These are phyloP conservation scores for Fallopia convolvulus DNA, from an alignment of 148 eudicot species.

Conservation along the genomic window DNA sequence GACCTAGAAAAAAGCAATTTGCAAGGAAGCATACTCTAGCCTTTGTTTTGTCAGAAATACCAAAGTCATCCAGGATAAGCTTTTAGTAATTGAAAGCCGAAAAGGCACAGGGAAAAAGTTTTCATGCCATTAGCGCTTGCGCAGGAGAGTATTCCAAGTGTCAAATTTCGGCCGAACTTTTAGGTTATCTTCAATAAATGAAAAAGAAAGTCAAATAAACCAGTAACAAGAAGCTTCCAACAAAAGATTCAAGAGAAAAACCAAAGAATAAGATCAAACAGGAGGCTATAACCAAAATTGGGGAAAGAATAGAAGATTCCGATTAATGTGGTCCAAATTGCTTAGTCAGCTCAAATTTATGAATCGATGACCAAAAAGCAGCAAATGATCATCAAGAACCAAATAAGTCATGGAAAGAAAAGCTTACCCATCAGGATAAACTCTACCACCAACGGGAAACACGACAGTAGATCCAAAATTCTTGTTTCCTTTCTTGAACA, in stretches of 20 bases:
- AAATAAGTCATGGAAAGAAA: background rate
- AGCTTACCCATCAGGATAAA: conserved; percentile 72
- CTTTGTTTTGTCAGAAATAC: background rate
- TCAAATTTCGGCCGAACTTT: background rate
- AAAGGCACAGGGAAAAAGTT: background rate
- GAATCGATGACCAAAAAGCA: background rate
- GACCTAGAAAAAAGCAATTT: too few species aligned
- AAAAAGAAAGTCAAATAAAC: background rate
- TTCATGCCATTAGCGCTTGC: background rate
- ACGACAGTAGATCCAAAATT: conserved; percentile 33
- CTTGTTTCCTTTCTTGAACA: conserved; percentile 1
- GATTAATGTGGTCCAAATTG: background rate
- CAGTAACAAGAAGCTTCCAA: conserved; percentile 1
- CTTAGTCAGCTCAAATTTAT: background rate
- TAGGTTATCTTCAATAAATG: background rate
- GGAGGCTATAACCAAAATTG: background rate
- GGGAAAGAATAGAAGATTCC: background rate
- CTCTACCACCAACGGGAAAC: conserved; percentile 62
- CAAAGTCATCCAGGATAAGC: background rate
- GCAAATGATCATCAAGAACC: background rate
- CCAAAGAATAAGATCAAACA: conserved; percentile 3
- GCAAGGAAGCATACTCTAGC: background rate
- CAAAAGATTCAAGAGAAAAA: background rate
- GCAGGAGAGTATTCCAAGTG: background rate
- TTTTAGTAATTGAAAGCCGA: background rate